Conservation (phyloP, 2,329 filamentous ascomycete genomes). For the Alternaria sp. region DNA sequence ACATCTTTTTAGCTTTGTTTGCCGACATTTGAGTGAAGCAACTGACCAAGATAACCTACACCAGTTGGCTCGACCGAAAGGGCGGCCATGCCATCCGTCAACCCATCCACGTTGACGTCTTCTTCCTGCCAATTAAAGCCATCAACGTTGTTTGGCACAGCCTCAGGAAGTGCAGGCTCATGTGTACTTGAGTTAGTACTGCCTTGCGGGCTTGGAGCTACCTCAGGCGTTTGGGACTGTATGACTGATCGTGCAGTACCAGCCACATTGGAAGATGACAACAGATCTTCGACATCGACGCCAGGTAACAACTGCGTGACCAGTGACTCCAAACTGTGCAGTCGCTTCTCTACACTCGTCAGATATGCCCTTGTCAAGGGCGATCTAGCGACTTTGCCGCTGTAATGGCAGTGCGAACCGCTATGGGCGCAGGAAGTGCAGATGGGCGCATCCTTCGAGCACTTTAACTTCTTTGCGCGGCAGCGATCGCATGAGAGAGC, state of each 20-base stretch:
- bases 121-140: constrained; percentile 40
- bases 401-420: constrained; percentile 33
- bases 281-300: constrained; percentile 31
- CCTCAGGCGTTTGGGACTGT: constrained; percentile 19
- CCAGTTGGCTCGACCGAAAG: constrained; percentile 39
- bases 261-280: constrained; percentile 26
- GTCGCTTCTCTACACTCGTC: constrained; percentile 33
- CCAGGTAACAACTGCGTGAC: constrained; percentile 32
- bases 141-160: constrained; percentile 35
- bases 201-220: constrained; percentile 24
- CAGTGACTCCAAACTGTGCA: constrained; percentile 29
- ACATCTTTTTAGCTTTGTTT: constrained; percentile 3
- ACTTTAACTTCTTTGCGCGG: constrained; percentile 39
- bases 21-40: not conserved
- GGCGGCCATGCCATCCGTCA: constrained; percentile 40
- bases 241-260: constrained; percentile 10
- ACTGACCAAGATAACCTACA: constrained; percentile 36
- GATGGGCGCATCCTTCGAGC: constrained; percentile 36
- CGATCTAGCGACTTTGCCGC: constrained; percentile 35
- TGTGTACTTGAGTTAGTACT: constrained; percentile 16
- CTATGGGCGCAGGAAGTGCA: constrained; percentile 33
- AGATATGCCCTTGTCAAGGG: constrained; percentile 37
- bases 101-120: constrained; percentile 27
- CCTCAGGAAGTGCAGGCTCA: constrained; percentile 34
- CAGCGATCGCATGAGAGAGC: constrained; percentile 35